A percentile compares a stretch with the other conserved stretches of the same genome.
phyloP scores from a whole-genome alignment of 495 filamentous ascomycete genomes.

The Neurospora cerealis region DNA sequence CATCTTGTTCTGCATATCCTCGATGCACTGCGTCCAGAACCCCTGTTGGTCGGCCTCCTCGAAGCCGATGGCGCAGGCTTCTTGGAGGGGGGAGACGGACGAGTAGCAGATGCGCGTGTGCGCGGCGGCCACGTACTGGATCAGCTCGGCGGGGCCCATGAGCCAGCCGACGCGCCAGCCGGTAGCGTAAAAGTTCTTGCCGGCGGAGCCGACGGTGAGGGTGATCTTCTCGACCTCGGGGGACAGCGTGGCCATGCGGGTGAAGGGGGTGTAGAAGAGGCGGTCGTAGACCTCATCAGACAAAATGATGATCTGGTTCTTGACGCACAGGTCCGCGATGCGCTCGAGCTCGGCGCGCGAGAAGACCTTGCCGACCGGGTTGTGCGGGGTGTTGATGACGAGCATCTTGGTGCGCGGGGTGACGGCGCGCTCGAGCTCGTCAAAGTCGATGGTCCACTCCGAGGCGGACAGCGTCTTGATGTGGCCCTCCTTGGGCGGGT shows the following conservation, averaged over 20 bases:
- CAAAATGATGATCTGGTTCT: conserved; percentile 90
- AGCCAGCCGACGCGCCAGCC: conserved; percentile 95
- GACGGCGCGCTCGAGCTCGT: conserved; percentile 74
- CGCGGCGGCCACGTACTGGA: conserved; percentile 84
- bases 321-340: conserved; percentile 84
- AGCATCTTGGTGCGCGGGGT: conserved; percentile 88
- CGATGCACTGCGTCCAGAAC: conserved; percentile 81
- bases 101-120: conserved; percentile 97
- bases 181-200: conserved; percentile 96
- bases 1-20: conserved; percentile 88
- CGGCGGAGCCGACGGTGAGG: conserved; percentile 86
- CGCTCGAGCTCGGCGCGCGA: conserved; percentile 69
- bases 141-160: conserved; percentile 78
- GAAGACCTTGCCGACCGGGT: conserved; percentile 94
- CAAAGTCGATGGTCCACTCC: conserved; percentile 82
- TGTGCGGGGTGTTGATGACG: conserved; percentile 74
- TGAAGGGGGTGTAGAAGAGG: conserved; percentile 90
- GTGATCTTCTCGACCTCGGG: conserved; percentile 80
- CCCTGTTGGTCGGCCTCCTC: conserved; percentile 73
- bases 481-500: conserved; percentile 78
- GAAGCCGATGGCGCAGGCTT: conserved; percentile 92
- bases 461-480: conserved; percentile 68
- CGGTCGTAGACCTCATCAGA: conserved; percentile 96
- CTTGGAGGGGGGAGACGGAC: conserved; percentile 85
- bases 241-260: conserved; percentile 78